Conservation (phyloP, 371 early-diverging fungal species). For the Chytridiales sp. region DNA sequence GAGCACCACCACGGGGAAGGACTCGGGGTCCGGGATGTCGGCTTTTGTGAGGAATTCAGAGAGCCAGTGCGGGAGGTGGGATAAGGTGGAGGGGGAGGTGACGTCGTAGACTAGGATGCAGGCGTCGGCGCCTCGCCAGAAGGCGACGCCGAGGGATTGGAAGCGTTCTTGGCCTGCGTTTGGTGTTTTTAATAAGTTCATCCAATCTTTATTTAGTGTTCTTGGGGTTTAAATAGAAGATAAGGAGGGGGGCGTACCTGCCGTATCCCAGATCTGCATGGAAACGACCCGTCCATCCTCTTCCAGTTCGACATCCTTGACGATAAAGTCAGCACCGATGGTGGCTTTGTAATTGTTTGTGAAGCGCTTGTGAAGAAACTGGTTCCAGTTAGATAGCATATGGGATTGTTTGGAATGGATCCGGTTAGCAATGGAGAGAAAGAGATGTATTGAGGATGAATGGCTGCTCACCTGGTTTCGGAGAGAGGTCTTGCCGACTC, state of each 20-base stretch:
- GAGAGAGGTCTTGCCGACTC: constrained; percentile 80
- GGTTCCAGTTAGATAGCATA: neutral
- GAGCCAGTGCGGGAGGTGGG: constrained; percentile 47
- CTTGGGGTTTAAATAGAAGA: too few relatives aligned
- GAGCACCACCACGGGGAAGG: constrained; percentile 44
- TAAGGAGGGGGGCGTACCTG: constrained; percentile 29
- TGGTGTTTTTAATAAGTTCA: too few relatives aligned
- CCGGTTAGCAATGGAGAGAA: neutral
- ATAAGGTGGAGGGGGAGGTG: constrained; percentile 42
- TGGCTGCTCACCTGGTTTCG: constrained; percentile 50
- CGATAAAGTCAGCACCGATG: constrained; percentile 63
- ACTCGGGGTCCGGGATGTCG: constrained; percentile 39
- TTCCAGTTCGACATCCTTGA: constrained; percentile 45
- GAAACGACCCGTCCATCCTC: constrained; percentile 23
- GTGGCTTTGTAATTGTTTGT: constrained; percentile 59
- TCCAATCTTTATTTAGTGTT: too few relatives aligned
- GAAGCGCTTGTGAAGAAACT: constrained; percentile 57
- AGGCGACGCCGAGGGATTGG: constrained; percentile 92
- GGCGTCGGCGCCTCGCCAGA: constrained; percentile 73
- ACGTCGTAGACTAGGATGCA: constrained; percentile 55
- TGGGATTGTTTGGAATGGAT: constrained; percentile 11
- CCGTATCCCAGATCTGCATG: constrained; percentile 52
- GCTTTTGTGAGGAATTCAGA: constrained; percentile 43
- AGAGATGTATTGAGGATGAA: neutral
- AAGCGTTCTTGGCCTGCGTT: too few relatives aligned